These are phyloP conservation scores for Boechera divaricarpa DNA, from an alignment of 345 rosid genomes.

Conservation along the genomic window DNA sequence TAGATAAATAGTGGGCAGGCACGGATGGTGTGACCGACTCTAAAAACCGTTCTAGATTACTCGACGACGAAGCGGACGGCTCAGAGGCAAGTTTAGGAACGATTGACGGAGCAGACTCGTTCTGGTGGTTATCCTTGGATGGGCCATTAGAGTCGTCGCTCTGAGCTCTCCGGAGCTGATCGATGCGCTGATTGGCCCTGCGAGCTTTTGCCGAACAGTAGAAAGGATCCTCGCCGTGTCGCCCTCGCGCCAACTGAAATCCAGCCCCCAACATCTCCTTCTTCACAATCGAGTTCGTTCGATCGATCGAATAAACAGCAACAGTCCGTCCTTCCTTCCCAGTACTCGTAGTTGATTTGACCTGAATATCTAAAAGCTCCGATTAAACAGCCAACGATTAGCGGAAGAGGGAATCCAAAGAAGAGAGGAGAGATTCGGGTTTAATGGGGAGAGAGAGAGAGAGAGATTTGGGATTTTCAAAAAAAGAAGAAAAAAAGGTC, in stretches of 20 bases:
- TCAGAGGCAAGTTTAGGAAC: conserved; percentile 5
- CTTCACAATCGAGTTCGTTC: neutral
- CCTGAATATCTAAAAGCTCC: conserved; percentile 26
- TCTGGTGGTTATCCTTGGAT: conserved; percentile 30
- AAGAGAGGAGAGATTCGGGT: conserved; percentile 30
- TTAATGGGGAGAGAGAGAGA: neutral
- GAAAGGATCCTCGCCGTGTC: conserved; percentile 59
- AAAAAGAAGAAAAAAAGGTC: conserved; percentile 1
- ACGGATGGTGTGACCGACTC: conserved; percentile 58
- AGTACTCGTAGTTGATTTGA: conserved; percentile 1
- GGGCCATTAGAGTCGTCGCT: conserved; percentile 45
- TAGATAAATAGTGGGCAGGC: conserved; percentile 53
- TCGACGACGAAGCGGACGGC: conserved; percentile 37
- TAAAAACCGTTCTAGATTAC: conserved; percentile 60
- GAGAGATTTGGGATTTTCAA: conserved; percentile 32
- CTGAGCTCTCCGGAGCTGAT: conserved; percentile 52
- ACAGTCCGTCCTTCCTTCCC: neutral
- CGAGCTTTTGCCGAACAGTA: conserved; percentile 50
- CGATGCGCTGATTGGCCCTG: conserved; percentile 41
- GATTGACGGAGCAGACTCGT: conserved; percentile 25
- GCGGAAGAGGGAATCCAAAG: conserved; percentile 35
- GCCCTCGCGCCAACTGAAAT: conserved; percentile 52
- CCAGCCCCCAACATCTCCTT: conserved; percentile 57
- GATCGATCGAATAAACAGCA: neutral
- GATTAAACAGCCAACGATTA: conserved; percentile 35